Evolutionary conservation across 352 stramenopile species (phyloP), one percentile per base, ranked within the genome.

Genomic region (Aphanomyces invadans): DNA sequence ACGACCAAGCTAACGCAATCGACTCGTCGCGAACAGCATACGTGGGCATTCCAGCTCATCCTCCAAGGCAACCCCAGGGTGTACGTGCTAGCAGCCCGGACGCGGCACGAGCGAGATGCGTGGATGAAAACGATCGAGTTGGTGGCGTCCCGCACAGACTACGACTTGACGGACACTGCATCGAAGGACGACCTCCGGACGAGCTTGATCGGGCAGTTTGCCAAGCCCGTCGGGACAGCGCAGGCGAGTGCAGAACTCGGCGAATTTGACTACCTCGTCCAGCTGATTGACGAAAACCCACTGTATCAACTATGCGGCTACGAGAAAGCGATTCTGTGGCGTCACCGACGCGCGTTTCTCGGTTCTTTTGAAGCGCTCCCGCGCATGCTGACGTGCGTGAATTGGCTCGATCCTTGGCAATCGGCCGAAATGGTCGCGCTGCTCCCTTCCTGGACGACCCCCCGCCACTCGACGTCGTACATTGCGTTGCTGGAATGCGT

Each of bases 111-210:
- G 61, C 82, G 85, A 15, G 85, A 93, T 59, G 82, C 90, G 68
- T 93, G 85, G 85, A 90, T 93, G 81, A 74, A 90, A 44, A 83
- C 85, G 2, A 90, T 93, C 46, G 77, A 86, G 48, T 86, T 83
- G 5, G 82, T 93, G 23, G 76, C 81, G 15, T 88, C 49, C 11
- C 1, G 15, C 19, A 15, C 12, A 7, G 29, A n/a, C n/a, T n/a
- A n/a, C 9, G 17, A 38, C 49, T 57, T n/a, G 49, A 36, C 49
- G 25, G 49, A 32, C 49, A 32, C 19, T 32, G 49, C 11, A 32
- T 26, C 46, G 1, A n/a, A 29, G 10, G n/a, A 54, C n/a, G 46
- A 54, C 1, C 17, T n/a, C 17, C 39, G 29, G 11, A 29, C 49
- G 25, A 3, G 49, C 29, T 57, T 39, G 1, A 21, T 57, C 25